Conservation (phyloP, 306 rosid genomes). For the Sesbania bispinosa region DNA sequence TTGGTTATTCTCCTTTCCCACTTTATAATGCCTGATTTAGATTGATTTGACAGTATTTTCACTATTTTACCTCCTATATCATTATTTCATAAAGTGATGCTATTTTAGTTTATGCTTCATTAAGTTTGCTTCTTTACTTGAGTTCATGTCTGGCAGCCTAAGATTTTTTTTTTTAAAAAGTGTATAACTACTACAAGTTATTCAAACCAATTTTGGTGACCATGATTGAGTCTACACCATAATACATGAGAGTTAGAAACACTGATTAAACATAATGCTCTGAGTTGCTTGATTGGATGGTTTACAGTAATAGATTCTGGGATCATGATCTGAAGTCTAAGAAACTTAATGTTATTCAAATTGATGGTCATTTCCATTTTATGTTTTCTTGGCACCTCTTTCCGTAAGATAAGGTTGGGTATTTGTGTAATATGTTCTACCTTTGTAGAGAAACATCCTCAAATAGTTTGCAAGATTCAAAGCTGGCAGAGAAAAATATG, state of each 20-base stretch:
- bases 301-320: slow-evolving; percentile 5
- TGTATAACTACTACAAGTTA: background rate
- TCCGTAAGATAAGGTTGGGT: background rate
- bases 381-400: slow-evolving; percentile 6
- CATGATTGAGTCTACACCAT: background rate
- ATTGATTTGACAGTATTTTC: background rate
- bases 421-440: slow-evolving; percentile 2
- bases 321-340: background rate
- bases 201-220: background rate
- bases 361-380: slow-evolving; percentile 6
- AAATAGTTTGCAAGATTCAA: slow-evolving; percentile 37
- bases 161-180: background rate
- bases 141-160: background rate
- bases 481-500: slow-evolving; percentile 24
- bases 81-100: background rate
- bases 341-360: background rate
- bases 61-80: slow-evolving; percentile 1
- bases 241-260: background rate
- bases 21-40: background rate
- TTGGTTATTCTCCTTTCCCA: slow-evolving; percentile 26
- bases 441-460: slow-evolving; percentile 37
- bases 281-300: background rate
- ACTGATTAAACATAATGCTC: background rate
- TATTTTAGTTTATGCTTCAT: slow-evolving; percentile 15
- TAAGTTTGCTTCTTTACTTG: background rate